Base-by-base conservation (phyloP, 768 basidiomycete genomes). In the Punctularia strigosozonata region DNA sequence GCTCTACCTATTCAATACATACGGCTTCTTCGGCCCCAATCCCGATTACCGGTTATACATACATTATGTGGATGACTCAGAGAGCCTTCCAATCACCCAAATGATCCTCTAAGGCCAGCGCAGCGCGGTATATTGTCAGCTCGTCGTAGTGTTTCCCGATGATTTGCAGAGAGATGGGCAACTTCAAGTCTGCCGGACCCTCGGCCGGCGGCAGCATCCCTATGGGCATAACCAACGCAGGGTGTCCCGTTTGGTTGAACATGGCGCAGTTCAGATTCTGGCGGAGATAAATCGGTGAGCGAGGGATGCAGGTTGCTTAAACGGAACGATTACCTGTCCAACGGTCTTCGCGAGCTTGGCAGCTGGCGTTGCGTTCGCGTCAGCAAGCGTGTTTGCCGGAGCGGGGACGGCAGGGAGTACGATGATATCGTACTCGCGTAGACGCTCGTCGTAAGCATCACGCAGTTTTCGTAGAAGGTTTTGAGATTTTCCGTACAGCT, bases 111-210 rank as follows among this genome's bases (percentile, higher is more conserved):
- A 46, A 51, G 15, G 50, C 50, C 7, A 51, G 31, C n/a, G 50
- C 50, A 13, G 48, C 46, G 20, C 48, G 49, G 46, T 49, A 51
- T 22, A 51, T 37, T 1, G 48, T 46, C 13, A 49, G 39, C 40
- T 49, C 50, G 23, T 47, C 50, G 30, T 39, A 40, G 31, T 43
- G 46, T 36, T 38, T 46, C 1, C 61, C 64, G 1, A 68, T 61
- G 14, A 69, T 46, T 50, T 67, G 65, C 60, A 69, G 59, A 4
- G 64, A 64, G 6, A 66, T 58, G 2, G 68, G 68, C 14, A 69
- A 47, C 42, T 49, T 58, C 38, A 62, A 39, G 14, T 60, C 46
- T 10, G 54, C 55, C 15, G 60, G 59, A 31, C 49, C 54, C 39
- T 59, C 56, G 13, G 57, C 53, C 2, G 60, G 60, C 1, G 61